Base-by-base conservation (phyloP, 345 rosid species). In the Pistacia atlantica region DNA sequence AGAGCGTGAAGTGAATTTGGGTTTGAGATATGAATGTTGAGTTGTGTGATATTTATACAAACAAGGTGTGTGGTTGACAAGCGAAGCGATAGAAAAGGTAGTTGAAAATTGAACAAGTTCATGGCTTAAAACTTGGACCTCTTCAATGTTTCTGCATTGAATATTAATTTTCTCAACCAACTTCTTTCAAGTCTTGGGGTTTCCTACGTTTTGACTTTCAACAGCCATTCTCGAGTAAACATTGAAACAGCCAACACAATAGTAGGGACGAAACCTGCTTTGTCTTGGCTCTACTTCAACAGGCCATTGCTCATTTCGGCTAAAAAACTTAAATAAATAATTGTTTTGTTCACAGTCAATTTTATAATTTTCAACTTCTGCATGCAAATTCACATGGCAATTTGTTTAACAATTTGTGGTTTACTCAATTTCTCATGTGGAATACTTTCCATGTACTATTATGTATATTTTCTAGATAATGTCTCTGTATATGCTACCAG, bases 181-280 rank as follows among this genome's bases (percentile, higher is more conserved):
- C 11, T 31, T 42, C 42, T 4, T 1, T 12, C 55, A 51, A 54
- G 38, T n/a, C 51, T 35, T 46, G 33, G 60, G 18, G 28, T 37
- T 63, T 62, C 77, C 54, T 12, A 31, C 1, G 55, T 3, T 58
- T 45, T 70, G 77, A 71, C 79, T 75, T 75, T 80, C 77, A 80
- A 71, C 58, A 13, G 33, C 11, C 46, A 17, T 60, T 62, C 64
- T 64, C 79, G 75, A 55, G 78, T 56, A 69, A 75, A 38, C 16
- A 12, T 52, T 38, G 49, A 54, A 61, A 71, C 33, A 31, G 33
- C 33, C 33, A 31, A 31, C 33, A 31, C 33, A 25, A 25, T 25
- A 31, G 33, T 1, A 1, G 33, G 33, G 33, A 31, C 33, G 0
- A 31, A 31, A 31, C 3, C 33, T 1, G 33, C 33, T 31, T 31